Evolutionary conservation across 257 asterid species (phyloP), one percentile per base, ranked within the genome.

Genomic region (Solanum acaule): DNA sequence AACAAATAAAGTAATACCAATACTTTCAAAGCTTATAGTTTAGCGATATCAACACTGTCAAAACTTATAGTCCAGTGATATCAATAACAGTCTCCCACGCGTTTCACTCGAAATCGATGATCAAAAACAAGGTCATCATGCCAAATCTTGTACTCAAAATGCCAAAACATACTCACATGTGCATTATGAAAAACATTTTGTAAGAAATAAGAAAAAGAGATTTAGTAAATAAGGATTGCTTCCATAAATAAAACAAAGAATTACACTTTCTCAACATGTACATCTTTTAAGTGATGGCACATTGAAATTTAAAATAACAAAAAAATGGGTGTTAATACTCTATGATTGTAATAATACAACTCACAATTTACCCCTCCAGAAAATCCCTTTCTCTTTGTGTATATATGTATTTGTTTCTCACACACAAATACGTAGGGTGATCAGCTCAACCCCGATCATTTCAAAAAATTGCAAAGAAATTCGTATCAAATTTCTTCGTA

Each of bases 401-500:
- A 29, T 29, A 29, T 81, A 81, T 8, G 86, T 49, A 82, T 49
- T 5, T 49, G 44, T 49, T 49, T 46, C 44, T 18, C 70, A 82
- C 22, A 49, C 7, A 4, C 20, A 22, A 82, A 20, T 27, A 9
- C 22, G 29, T 82, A 82, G 86, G 86, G 42, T 46, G 70, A 18
- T 82, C 44, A 49, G 27, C 22, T 49, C 7, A 82, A 29, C 91
- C 86, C 92, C 84, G 81, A 89, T 75, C 89, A 86, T 68, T 89
- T 86, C 71, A 88, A 89, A 88, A 16, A 16, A 46, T 87, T 83
- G 78, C 88, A 65, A 84, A 49, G 82, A 42, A 25, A 86, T 86
- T 83, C 42, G 23, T 89, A 72, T 94, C 95, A 96, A 90, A 88
- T 90, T 88, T 88, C 85, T 91, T 96, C 98, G 61, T 94, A 96